Evolutionary conservation across 1,139 yeast species (phyloP), one percentile per base, ranked within the genome.

Genomic region (Ogataea hybrid): DNA sequence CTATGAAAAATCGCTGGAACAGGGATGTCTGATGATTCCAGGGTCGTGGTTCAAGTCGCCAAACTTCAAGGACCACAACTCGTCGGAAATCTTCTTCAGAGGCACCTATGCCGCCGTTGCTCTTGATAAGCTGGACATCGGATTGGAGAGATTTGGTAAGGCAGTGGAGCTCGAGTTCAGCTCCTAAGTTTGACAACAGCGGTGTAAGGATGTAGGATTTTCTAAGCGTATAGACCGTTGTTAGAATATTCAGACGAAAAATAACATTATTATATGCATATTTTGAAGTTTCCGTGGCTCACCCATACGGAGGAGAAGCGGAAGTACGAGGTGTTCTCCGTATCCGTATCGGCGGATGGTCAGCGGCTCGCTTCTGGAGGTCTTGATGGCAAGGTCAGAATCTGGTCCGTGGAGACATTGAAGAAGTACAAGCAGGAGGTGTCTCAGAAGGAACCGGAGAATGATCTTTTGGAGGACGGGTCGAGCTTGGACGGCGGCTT

Each of bases 311-410:
- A 88, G 60, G 96, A 88, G 54, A 80, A 81, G 51, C 76, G 87
- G 52, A 79, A 76, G 51, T 83, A 82, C 52, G 97, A 90, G 58
- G 84, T 95, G 28, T 92, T 88, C 61, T 81, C 97, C 0, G 77
- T 90, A 8, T 80, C 82, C 41, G 82, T 87, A 10, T 84, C 86
- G 49, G 77, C 86, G 0, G 95, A 88, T 63, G 96, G 96, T 2
- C 65, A 80, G 31, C 68, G 96, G 45, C 63, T 92, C 33, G 98
- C 97, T 1, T 83, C 97, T 1, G 98, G 98, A 12, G 98, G 98
- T 1, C 69, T 90, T 43, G 98, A 92, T 64, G 96, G 97, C 2
- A 88, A 87, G 56, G 88, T 92, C 39, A 77, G 90, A 49, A 84
- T 92, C 37, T 92, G 98, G 98, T 84, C 88, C 15, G 75, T 86